Base-by-base conservation (phyloP, 2,329 filamentous ascomycete genomes). In the Colletotrichum lentis region DNA sequence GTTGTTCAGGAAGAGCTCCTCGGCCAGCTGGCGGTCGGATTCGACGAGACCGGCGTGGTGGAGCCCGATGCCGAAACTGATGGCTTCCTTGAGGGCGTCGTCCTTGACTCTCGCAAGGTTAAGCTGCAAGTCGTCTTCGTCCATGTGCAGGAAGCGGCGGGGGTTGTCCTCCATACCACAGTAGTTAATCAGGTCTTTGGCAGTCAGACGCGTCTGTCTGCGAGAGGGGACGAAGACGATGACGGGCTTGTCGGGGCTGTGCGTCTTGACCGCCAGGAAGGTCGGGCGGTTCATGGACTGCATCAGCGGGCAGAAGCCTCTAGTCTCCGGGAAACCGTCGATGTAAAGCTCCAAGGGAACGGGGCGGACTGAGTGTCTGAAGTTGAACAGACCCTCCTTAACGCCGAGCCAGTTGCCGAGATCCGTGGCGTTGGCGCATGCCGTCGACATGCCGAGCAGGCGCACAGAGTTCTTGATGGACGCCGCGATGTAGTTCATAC, bases 91-190 rank as follows among this genome's bases (percentile, higher is more conserved):
- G 64, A 99, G 80, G 0, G 95, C 92, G 64, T 97, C 93, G 72
- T 99, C 96, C 77, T 98, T 97, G 71, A 97, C 94, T 20, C 94
- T 86, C 1, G 90, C 81, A n/a, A 98, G 88, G 73, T 97, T 96
- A 24, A 95, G 80, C 71, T 96, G 90, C 41, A 99, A 83, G 72
- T 98, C 95, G 16, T 98, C 96, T 77, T 99, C 96, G 3, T 92
- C 92, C 92, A 99, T 97, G 70, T 89, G 88, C 22, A 99, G 85
- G 80, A 99, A 99, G 3, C 95, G 89, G 64, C 96, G 89, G 16
- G 96, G 96, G 73, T 99, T 96, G 75, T 99, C 96, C 77, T 99
- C 96, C 93, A 99, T 97, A 52, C 96, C 96, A 75, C 96, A 99
- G 73, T 94, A 92, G 76, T 97, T 98, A 80, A 99, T 97, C 41